phyloP scores from a whole-genome alignment of 768 basidiomycete species.

The Royoungia palumana region DNA sequence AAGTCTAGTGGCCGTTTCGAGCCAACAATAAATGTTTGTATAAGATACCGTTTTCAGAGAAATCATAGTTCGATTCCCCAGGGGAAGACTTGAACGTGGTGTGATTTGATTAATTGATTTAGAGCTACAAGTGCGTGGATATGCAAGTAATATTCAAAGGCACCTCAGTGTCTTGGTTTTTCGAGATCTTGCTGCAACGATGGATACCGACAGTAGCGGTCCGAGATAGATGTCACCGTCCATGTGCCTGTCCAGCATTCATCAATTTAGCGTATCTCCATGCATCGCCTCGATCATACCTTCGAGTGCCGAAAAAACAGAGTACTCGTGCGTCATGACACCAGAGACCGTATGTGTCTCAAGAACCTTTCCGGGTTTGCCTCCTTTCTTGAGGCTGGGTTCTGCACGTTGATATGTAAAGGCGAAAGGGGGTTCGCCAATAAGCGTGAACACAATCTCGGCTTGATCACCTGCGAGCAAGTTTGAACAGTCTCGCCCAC shows the following conservation, averaged over 20 bases:
- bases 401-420: conserved; percentile 92
- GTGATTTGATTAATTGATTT: conserved; percentile 9
- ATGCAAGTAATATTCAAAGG: conserved; percentile 12
- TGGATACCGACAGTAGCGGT: conserved; percentile 88
- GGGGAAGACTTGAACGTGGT: not conserved
- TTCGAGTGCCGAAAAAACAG: conserved; percentile 88
- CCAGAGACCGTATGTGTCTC: conserved; percentile 91
- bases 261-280: conserved; percentile 1
- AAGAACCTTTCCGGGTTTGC: conserved; percentile 71
- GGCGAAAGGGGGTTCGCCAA: conserved; percentile 92
- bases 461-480: conserved; percentile 74
- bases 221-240: conserved; percentile 90
- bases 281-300: conserved; percentile 46
- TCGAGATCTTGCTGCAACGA: conserved; percentile 52
- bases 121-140: conserved; percentile 27
- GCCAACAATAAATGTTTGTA: not conserved
- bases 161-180: conserved; percentile 27
- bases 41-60: not conserved
- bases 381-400: conserved; percentile 61
- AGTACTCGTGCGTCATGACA: conserved; percentile 71
- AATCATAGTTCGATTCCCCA: conserved; percentile 1
- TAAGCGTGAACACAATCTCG: conserved; percentile 85
- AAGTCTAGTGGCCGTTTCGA: conserved; percentile 46
- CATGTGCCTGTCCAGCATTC: conserved; percentile 60
- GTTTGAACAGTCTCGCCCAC: not conserved